Evolutionary conservation across 2,329 filamentous ascomycete genomes (phyloP).

Genomic region (Fusarium coicis): DNA sequence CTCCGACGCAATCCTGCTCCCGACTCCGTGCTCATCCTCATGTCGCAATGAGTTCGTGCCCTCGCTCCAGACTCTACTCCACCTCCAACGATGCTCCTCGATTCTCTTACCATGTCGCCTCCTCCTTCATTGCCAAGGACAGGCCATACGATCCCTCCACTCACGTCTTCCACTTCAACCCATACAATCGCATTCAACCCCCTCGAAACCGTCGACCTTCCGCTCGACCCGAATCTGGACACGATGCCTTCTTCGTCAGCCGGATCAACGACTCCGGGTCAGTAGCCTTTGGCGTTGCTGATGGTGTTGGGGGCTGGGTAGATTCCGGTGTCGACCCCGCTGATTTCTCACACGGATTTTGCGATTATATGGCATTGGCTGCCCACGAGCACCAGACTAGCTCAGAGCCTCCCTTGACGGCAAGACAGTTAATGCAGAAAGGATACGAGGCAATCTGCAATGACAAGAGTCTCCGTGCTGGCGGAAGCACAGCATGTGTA

Average conservation of each 20-base stretch:
- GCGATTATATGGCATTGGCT: constrained; percentile 88
- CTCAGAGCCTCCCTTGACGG: constrained; percentile 58
- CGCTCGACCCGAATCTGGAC: constrained; percentile 79
- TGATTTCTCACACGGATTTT: constrained; percentile 93
- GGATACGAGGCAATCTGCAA: constrained; percentile 85
- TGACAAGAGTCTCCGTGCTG: constrained; percentile 79
- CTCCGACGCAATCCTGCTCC: constrained; percentile 19
- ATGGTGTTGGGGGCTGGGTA: constrained; percentile 95
- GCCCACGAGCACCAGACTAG: constrained; percentile 68
- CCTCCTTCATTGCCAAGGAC: constrained; percentile 80
- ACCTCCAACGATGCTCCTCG: constrained; percentile 43
- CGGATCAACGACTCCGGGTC: constrained; percentile 77
- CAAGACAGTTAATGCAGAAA: constrained; percentile 79
- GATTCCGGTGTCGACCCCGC: constrained; percentile 93
- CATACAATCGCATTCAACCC: constrained; percentile 67
- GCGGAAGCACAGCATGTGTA: constrained; percentile 93
- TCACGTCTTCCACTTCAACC: constrained; percentile 79
- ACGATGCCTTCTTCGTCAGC: constrained; percentile 96
- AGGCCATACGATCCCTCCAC: constrained; percentile 73
- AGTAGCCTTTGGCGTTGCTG: constrained; percentile 88
- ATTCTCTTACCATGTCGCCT: constrained; percentile 77
- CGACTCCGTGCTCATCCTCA: constrained; percentile 15
- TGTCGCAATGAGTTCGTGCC: constrained; percentile 29
- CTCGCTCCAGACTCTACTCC: constrained; percentile 40
- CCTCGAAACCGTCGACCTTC: constrained; percentile 51